phyloP scores from a whole-genome alignment of 352 stramenopile species.

The Globisporangium cystogenes region DNA sequence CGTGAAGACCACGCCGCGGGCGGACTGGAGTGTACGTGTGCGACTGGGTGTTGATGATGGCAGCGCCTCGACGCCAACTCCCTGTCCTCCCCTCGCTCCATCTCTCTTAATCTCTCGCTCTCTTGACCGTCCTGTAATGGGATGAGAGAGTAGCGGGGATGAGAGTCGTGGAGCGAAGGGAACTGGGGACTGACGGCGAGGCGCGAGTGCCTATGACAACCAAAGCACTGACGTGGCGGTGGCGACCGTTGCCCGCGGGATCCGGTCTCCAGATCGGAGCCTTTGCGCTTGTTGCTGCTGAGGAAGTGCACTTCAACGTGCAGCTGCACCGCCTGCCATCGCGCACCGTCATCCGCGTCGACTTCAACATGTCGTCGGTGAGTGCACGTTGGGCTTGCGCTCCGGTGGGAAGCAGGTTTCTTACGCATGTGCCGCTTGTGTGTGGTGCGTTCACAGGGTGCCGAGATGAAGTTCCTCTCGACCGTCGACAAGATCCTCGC shows the following conservation, averaged over 20 bases:
- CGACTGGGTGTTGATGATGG: constrained; percentile 11
- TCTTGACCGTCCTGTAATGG: not conserved
- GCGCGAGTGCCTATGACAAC: constrained; percentile 13
- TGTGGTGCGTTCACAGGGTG: constrained; percentile 25
- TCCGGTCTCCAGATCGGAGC: constrained; percentile 42
- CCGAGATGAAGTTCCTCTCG: constrained; percentile 61
- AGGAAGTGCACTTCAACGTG: constrained; percentile 63
- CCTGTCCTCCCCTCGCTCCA: not conserved
- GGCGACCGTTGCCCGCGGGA: constrained; percentile 3
- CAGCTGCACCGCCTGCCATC: constrained; percentile 45
- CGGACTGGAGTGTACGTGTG: constrained; percentile 58
- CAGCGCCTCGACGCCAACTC: constrained; percentile 5
- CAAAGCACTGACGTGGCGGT: constrained; percentile 4
- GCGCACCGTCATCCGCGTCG: constrained; percentile 49
- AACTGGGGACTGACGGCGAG: not conserved
- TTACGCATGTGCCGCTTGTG: constrained; percentile 2
- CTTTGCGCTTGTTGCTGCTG: constrained; percentile 52
- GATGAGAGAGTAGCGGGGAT: not conserved
- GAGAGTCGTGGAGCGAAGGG: not conserved
- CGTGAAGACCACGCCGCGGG: constrained; percentile 41
- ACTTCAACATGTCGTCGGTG: constrained; percentile 68
- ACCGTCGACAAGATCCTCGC: constrained; percentile 61
- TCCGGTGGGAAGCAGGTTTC: not conserved
- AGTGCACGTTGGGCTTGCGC: constrained; percentile 4
- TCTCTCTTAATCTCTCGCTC: not conserved